Percentiles rank a stretch among this genome's conserved stretches.
These are phyloP conservation scores for Prunus mira DNA, from an alignment of 306 rosid genomes.

Conservation along the genomic window DNA sequence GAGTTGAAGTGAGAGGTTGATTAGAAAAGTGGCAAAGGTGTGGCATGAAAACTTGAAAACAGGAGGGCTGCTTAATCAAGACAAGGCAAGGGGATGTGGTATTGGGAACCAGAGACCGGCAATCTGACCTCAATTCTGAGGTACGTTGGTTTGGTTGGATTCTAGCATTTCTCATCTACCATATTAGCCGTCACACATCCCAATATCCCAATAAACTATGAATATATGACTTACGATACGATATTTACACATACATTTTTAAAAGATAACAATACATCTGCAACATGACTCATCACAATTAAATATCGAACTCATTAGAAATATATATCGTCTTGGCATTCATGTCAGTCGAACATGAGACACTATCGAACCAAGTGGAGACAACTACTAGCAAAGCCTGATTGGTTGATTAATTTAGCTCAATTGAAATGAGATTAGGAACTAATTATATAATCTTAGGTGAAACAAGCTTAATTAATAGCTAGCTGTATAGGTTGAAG, in stretches of 20 bases:
- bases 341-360: no score
- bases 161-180: conserved; percentile 19
- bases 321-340: no score
- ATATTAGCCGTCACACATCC: conserved; percentile 14
- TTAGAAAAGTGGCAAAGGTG: conserved; percentile 58
- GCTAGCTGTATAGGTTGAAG: conserved; percentile 12
- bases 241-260: no score
- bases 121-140: conserved; percentile 62
- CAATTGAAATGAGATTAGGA: neutral
- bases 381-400: no score
- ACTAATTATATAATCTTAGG: neutral
- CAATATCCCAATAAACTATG: conserved; percentile 14
- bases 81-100: conserved; percentile 55
- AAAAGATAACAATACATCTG: no score
- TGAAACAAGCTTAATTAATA: neutral
- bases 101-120: conserved; percentile 75
- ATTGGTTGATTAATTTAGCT: neutral
- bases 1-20: conserved; percentile 8
- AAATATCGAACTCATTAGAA: no score
- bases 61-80: conserved; percentile 47
- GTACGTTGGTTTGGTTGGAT: conserved; percentile 61
- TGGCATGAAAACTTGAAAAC: conserved; percentile 66
- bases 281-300: no score
- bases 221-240: neutral
- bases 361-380: no score